Conservation (phyloP, 1,284 basidiomycete species). For the Irpex sp. region DNA sequence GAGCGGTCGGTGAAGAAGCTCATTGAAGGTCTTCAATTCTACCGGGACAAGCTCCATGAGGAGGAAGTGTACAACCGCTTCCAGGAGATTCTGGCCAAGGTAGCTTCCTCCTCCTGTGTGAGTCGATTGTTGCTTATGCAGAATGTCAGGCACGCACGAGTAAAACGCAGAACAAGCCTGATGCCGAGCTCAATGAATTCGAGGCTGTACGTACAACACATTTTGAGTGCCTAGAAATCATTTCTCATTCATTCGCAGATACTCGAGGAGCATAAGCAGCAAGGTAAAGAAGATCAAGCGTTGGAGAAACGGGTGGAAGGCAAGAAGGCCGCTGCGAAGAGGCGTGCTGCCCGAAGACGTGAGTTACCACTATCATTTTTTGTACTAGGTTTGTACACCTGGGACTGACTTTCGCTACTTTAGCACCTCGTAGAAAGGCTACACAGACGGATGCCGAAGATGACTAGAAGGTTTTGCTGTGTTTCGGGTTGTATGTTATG, state of each 20-base stretch:
- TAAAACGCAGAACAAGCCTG: conserved; percentile 86
- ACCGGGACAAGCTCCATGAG: conserved; percentile 95
- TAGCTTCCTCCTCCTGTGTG: conserved; percentile 17
- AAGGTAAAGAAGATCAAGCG: conserved; percentile 89
- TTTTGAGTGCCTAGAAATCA: conserved; percentile 9
- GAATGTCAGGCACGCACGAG: conserved; percentile 63
- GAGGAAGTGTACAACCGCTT: conserved; percentile 80
- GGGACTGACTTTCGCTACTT: background rate
- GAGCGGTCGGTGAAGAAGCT: conserved; percentile 95
- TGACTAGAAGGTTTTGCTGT: conserved; percentile 3
- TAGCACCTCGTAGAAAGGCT: conserved; percentile 20
- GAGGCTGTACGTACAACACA: conserved; percentile 51
- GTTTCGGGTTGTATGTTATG: too few relatives aligned
- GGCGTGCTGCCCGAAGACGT: conserved; percentile 46
- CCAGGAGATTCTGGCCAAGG: conserved; percentile 82
- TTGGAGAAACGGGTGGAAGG: conserved; percentile 79
- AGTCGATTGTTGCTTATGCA: background rate
- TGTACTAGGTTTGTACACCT: background rate
- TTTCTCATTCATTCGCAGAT: conserved; percentile 44
- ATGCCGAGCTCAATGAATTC: conserved; percentile 86
- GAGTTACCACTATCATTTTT: conserved; percentile 7
- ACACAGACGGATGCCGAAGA: conserved; percentile 13
- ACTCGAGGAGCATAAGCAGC: conserved; percentile 73
- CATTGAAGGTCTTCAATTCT: conserved; percentile 86
- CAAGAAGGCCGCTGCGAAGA: conserved; percentile 77